Conservation (phyloP, 768 basidiomycete genomes). For the Lenzites betulinus region DNA sequence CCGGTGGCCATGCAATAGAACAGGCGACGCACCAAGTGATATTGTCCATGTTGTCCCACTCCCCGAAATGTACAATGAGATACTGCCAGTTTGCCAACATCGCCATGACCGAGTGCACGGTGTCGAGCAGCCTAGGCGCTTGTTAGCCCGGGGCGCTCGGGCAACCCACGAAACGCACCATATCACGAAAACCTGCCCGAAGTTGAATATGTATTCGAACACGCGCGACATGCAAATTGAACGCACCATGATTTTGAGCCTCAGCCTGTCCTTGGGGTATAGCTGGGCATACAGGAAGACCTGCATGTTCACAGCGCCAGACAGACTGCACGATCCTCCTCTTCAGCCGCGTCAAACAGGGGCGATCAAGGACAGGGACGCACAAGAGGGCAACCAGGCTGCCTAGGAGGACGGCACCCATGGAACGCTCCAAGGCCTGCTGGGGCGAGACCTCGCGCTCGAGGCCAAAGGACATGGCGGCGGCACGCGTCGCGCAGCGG, state of each 20-base stretch:
- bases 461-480: conserved; percentile 1
- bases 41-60: conserved; percentile 18
- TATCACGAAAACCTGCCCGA: conserved; percentile 8
- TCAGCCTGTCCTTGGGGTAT: conserved; percentile 13
- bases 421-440: conserved; percentile 7
- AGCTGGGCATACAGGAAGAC: conserved; percentile 16
- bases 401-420: conserved; percentile 22
- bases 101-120: conserved; percentile 25
- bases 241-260: conserved; percentile 19
- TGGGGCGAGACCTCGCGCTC: conserved; percentile 8
- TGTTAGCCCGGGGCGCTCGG: too few relatives aligned
- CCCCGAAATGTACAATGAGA: conserved; percentile 26
- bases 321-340: conserved; percentile 2
- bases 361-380: not conserved
- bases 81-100: conserved; percentile 28
- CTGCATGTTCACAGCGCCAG: conserved; percentile 21
- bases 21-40: conserved; percentile 23
- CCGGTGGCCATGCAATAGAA: not conserved
- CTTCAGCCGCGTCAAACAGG: not conserved
- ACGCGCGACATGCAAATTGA: not conserved
- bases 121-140: conserved; percentile 26
- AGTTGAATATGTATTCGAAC: not conserved
- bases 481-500: not conserved
- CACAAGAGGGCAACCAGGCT: conserved; percentile 16
- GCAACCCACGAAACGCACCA: conserved; percentile 4